These are phyloP conservation scores for Fusarium equiseti DNA, from an alignment of 2,329 filamentous ascomycete species.

Conservation along the genomic window DNA sequence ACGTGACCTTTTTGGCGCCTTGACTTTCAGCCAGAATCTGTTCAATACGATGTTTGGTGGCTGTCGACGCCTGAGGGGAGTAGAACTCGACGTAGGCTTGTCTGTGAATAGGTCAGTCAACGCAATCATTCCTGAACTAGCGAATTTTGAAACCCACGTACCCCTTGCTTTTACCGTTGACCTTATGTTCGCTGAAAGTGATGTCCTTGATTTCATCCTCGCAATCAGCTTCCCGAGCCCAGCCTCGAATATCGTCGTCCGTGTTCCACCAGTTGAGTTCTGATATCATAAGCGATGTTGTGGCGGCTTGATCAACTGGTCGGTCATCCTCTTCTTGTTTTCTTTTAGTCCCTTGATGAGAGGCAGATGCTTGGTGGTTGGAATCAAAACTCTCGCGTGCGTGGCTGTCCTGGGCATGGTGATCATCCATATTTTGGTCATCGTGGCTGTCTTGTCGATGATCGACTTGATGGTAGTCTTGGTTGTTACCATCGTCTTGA, in stretches of 20 bases:
- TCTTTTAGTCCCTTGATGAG: slow-evolving; percentile 67
- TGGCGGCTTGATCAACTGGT: slow-evolving; percentile 70
- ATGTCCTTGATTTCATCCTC: slow-evolving; percentile 91
- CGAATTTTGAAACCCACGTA: slow-evolving; percentile 54
- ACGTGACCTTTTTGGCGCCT: slow-evolving; percentile 75
- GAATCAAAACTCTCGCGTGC: slow-evolving; percentile 54
- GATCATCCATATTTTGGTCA: slow-evolving; percentile 57
- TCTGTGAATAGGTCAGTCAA: slow-evolving; percentile 52
- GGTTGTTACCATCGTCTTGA: slow-evolving; percentile 45
- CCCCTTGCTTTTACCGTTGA: slow-evolving; percentile 99
- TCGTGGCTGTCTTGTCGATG: slow-evolving; percentile 49
- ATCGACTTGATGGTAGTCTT: slow-evolving; percentile 45
- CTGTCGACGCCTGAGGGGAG: slow-evolving; percentile 85
- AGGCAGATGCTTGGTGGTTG: slow-evolving; percentile 55
- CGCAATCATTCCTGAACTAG: not conserved
- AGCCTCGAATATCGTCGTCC: slow-evolving; percentile 93
- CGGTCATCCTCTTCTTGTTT: slow-evolving; percentile 71
- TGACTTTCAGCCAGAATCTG: slow-evolving; percentile 64
- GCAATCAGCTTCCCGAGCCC: slow-evolving; percentile 81
- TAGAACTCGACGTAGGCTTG: slow-evolving; percentile 88
- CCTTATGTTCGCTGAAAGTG: slow-evolving; percentile 98
- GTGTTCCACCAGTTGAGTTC: slow-evolving; percentile 98
- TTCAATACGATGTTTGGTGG: slow-evolving; percentile 86
- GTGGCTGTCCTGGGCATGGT: slow-evolving; percentile 56
- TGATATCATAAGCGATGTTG: slow-evolving; percentile 82